Evolutionary conservation across 2,329 filamentous ascomycete genomes (phyloP).

Genomic region (Pseudogymnoascus sp.): DNA sequence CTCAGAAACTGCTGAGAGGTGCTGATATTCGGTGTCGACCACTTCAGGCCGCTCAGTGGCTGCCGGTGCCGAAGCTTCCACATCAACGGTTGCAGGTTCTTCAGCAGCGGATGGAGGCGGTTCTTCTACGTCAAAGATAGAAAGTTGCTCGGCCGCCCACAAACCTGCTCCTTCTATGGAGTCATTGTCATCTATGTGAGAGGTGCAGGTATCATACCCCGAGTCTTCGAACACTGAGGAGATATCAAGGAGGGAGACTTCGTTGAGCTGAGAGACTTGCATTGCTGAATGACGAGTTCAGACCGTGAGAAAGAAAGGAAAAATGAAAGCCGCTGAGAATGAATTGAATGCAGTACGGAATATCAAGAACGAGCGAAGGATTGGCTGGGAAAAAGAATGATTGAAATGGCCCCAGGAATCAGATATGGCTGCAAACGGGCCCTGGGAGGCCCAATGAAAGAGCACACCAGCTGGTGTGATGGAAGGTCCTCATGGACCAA

Average conservation of each 20-base stretch:
- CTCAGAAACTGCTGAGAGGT: neutral
- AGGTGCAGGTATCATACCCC: neutral
- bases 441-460: neutral
- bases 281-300: neutral
- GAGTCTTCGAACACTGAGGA: neutral
- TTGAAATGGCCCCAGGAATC: slow-evolving; percentile 1
- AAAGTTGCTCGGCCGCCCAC: neutral
- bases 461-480: slow-evolving; percentile 6
- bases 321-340: neutral
- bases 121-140: neutral
- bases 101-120: neutral
- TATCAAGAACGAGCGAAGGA: neutral
- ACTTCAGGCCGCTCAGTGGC: neutral
- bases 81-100: neutral
- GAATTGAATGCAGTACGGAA: neutral
- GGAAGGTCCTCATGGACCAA: slow-evolving; percentile 1
- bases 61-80: neutral
- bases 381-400: slow-evolving; percentile 5
- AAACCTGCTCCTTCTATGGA: neutral
- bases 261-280: neutral
- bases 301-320: neutral
- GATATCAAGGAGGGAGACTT: neutral
- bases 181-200: neutral
- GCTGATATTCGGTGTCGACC: neutral
- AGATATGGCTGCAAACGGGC: neutral